Conservation (phyloP, 352 stramenopile species). For the Pythium aquatile region DNA sequence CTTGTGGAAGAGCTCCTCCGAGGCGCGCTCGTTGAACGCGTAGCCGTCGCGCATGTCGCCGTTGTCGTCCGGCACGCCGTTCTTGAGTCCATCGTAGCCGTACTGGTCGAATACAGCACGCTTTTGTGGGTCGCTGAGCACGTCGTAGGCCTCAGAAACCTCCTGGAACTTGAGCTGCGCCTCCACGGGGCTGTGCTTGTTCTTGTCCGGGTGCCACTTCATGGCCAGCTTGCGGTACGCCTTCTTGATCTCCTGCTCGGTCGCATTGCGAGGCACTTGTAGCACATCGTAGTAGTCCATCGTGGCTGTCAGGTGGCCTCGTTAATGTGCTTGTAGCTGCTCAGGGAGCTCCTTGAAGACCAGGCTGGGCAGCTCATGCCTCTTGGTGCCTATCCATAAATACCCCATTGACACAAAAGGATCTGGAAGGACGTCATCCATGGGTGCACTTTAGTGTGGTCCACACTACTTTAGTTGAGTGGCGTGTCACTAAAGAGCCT, state of each 20-base stretch:
- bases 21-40: constrained; percentile 88
- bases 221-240: constrained; percentile 89
- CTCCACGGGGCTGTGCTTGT: constrained; percentile 80
- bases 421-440: too few relatives aligned
- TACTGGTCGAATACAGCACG: constrained; percentile 93
- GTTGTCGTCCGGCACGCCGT: constrained; percentile 82
- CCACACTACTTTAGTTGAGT: background rate
- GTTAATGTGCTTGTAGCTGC: background rate
- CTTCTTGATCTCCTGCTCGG: constrained; percentile 83
- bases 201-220: constrained; percentile 94
- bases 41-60: constrained; percentile 81
- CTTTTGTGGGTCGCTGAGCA: constrained; percentile 91
- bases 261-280: constrained; percentile 72
- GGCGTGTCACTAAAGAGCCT: background rate
- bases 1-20: constrained; percentile 89
- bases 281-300: constrained; percentile 94
- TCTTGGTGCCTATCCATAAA: background rate
- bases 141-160: constrained; percentile 93
- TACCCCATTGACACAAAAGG: too few relatives aligned
- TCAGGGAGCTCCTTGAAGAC: background rate
- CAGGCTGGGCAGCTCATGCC: too few relatives aligned
- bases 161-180: constrained; percentile 94
- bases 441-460: background rate
- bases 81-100: constrained; percentile 92
- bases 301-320: background rate